Conservation (phyloP, 169 alveolate species). For the Plasmodium knowlesi region DNA sequence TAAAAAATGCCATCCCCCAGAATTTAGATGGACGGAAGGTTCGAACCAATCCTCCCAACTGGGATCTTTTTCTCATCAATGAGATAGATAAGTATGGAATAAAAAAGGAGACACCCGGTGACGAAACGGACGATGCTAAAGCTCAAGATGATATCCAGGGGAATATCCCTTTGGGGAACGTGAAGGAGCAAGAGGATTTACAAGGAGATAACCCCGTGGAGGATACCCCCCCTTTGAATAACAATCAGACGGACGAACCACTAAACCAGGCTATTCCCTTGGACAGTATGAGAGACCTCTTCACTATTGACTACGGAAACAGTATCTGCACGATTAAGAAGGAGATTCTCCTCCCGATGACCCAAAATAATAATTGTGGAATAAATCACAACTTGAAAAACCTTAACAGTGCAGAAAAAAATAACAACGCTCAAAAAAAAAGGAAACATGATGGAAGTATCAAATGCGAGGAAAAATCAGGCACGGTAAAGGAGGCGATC, state of each 20-base stretch:
- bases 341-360: background rate
- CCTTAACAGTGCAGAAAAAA: background rate
- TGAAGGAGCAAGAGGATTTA: background rate
- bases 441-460: background rate
- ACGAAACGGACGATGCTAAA: background rate
- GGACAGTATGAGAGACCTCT: background rate
- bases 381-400: conserved; percentile 7
- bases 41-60: background rate
- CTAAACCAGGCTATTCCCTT: background rate
- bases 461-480: background rate
- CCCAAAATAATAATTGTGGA: background rate
- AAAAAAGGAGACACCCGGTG: background rate
- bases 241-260: background rate
- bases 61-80: conserved; percentile 28
- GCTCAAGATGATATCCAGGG: background rate
- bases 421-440: background rate
- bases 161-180: background rate
- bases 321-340: background rate
- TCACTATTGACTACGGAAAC: conserved; percentile 45
- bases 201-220: background rate
- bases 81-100: conserved; percentile 37
- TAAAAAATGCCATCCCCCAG: background rate
- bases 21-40: background rate
- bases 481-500: background rate
- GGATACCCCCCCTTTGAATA: background rate